Evolutionary conservation across 257 asterid species (phyloP), one percentile per base, ranked within the genome.

Genomic region (Paulownia fortunei): DNA sequence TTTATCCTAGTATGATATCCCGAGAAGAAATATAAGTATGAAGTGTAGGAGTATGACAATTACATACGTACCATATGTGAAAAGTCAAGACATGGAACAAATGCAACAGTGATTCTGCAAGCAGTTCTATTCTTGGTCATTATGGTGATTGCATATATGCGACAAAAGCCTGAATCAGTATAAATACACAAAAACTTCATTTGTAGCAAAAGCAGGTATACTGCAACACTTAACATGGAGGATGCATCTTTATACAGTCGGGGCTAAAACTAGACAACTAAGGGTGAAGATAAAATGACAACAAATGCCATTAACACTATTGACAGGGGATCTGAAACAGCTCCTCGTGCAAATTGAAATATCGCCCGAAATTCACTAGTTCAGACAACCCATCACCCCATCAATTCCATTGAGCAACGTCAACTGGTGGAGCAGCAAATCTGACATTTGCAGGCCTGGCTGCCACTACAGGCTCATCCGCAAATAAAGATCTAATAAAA

Each of bases 391-490:
- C 63, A 36, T 41, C 41, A 47, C 72, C 58, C 16, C 24, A 65
- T 87, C 80, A 77, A 58, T 84, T 78, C 76, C 75, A 87, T 65
- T 58, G 96, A 72, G 52, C 85, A 46, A 82, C 92, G 6, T 88
- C 96, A 12, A 82, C 88, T 0, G 92, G 97, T 58, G 99, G 99
- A 69, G 96, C 90, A 79, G 98, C 99, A 79, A 93, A 92, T 75
- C 95, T 87, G 76, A 95, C 85, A 59, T 92, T 77, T 18, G 89
- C 97, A 24, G 98, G 98, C 74, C 96, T 82, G 26, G 91, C 97
- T 72, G 90, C 90, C 63, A 90, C 99, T 60, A 92, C 97, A 15
- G 97, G 96, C 81, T 93, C 99, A 12, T 93, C 99, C 0, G 98
- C 97, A 79, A 93, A 93, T 74, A 93, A 74, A 26, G 97, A 83